phyloP scores from a whole-genome alignment of 2,329 filamentous ascomycete species.

The Nemania bipapillata region DNA sequence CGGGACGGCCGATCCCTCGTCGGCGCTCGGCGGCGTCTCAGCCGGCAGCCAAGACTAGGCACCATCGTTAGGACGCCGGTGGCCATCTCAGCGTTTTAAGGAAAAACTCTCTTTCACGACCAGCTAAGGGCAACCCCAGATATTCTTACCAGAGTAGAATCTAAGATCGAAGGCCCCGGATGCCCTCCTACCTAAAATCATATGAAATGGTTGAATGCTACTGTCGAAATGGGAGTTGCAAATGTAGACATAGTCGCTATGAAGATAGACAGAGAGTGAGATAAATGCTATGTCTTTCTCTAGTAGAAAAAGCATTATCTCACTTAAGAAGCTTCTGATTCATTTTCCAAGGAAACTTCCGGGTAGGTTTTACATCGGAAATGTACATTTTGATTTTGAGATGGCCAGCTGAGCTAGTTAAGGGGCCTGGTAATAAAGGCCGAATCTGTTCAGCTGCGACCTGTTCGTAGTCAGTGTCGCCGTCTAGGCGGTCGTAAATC shows the following conservation, averaged over 20 bases:
- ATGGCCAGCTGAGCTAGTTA: not conserved
- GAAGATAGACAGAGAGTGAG: too few species aligned
- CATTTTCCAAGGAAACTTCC: too few species aligned
- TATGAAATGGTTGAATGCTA: too few species aligned
- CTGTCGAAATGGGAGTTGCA: too few species aligned
- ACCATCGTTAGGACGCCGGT: not conserved
- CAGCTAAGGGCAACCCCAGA: not conserved
- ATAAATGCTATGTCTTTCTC: too few species aligned
- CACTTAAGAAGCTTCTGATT: too few species aligned
- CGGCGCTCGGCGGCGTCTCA: not conserved
- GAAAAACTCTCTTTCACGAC: not conserved
- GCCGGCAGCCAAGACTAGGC: not conserved
- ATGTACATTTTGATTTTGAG: not conserved
- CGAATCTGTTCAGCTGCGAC: not conserved
- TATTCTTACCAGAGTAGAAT: not conserved
- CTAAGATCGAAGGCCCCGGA: not conserved
- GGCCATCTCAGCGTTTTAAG: not conserved
- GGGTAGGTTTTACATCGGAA: not conserved
- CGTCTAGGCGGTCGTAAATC: not conserved
- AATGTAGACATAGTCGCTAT: too few species aligned
- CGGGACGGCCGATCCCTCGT: not conserved
- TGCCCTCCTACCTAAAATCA: not conserved
- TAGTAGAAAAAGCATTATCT: too few species aligned
- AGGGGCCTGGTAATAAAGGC: not conserved
- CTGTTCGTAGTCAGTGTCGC: not conserved